Base-by-base conservation (phyloP, 176 grass and related monocot genomes). In the Elaeis guineensis region DNA sequence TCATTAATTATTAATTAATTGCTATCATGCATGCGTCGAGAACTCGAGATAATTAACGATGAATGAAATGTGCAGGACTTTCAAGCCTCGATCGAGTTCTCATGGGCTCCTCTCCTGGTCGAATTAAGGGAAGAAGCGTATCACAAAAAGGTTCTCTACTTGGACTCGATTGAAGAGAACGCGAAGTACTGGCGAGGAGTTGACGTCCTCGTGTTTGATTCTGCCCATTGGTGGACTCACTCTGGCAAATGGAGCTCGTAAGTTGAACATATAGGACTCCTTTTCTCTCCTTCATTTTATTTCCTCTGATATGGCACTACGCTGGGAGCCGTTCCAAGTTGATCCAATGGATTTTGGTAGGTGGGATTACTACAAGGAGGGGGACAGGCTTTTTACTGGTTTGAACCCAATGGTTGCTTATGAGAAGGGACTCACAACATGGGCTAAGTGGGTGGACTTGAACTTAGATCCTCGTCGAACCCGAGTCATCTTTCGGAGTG, bases 181-280 rank as follows among this genome's bases (percentile, higher is more conserved):
- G 79, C 79, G 4, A 70, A 71, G 61, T 54, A 82, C 63, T 82
- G 79, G 72, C 49, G 57, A 4, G 79, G 72, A 60, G 79, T 82
- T 23, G 72, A 82, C 44, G n/a, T 82, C 22, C 79, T 82, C 8
- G 65, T 76, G n/a, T 82, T 82, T 55, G 79, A 76, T 76, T 82
- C 79, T 48, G 72, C 79, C 44, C 79, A 82, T 44, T 82, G 79
- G 79, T 82, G 79, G 79, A 82, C 72, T 71, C 79, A 82, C 49
- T 65, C 66, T 2, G 66, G 72, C 50, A 66, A 76, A 76, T 82
- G 74, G 72, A 72, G 72, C 21, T 82, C 79, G 79, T 82, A 70
- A 68, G 35, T 70, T 0, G 35, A 44, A 12, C 35, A 44, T 3
- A 44, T 44, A 11, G 2, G 35, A 14, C 35, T 11, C 11, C 35